These are phyloP conservation scores for Scheffersomyces cryptocercus DNA, from an alignment of 1,139 yeast genomes.

Conservation along the genomic window DNA sequence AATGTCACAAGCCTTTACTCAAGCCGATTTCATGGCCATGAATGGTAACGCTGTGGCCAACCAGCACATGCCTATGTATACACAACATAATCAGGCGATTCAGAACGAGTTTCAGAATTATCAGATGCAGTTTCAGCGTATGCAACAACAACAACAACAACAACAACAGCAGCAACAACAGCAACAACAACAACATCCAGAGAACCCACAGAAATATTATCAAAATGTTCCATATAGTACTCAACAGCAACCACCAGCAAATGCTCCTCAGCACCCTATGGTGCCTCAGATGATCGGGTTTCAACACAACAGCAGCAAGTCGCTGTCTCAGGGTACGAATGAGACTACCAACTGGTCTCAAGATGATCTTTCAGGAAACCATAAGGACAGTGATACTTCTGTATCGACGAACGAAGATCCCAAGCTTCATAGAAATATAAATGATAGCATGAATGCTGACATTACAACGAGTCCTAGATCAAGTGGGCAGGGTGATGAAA, in stretches of 20 bases:
- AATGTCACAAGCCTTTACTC: conserved; percentile 27
- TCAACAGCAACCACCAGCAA: conserved; percentile 15
- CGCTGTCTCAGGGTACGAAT: conserved; percentile 46
- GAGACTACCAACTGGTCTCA: conserved; percentile 48
- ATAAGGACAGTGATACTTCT: conserved; percentile 46
- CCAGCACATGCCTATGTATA: conserved; percentile 13
- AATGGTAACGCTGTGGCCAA: conserved; percentile 8
- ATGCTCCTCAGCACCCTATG: conserved; percentile 2
- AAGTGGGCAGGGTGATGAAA: conserved; percentile 21
- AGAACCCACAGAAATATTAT: conserved; percentile 1
- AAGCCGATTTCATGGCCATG: conserved; percentile 25
- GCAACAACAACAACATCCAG: conserved; percentile 11
- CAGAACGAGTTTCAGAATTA: conserved; percentile 31
- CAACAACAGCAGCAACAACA: conserved; percentile 14
- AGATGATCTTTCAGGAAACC: conserved; percentile 28
- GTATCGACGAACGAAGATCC: conserved; percentile 39
- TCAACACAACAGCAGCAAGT: conserved; percentile 26
- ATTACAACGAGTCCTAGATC: conserved; percentile 9
- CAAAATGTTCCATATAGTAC: conserved; percentile 5
- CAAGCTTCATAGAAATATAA: background rate
- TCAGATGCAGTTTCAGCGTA: conserved; percentile 27
- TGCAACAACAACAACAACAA: conserved; percentile 19
- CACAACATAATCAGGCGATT: conserved; percentile 18
- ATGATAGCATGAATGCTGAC: conserved; percentile 1
- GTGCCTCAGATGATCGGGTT: conserved; percentile 30